These are phyloP conservation scores for Liquidambar formosana DNA, from an alignment of 164 flowering plant genomes.

Conservation along the genomic window DNA sequence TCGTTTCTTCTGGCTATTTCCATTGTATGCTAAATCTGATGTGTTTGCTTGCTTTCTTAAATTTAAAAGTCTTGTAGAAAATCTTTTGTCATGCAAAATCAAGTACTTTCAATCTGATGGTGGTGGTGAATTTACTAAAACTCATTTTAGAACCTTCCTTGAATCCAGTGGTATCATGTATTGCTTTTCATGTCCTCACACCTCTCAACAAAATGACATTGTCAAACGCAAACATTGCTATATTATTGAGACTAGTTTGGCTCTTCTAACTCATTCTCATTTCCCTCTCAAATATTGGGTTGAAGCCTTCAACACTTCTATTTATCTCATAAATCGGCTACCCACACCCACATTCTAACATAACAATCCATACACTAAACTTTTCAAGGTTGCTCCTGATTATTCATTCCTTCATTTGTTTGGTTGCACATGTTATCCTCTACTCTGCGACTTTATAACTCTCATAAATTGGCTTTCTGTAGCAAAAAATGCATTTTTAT, in stretches of 20 bases:
- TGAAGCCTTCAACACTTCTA: neutral
- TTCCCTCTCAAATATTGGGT: neutral
- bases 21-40: neutral
- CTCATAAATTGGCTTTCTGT: neutral
- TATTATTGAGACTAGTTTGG: neutral
- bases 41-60: neutral
- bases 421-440: conserved; percentile 4
- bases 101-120: neutral
- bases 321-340: neutral
- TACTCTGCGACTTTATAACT: neutral
- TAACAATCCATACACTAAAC: neutral
- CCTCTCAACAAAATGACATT: conserved; percentile 1
- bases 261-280: neutral
- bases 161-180: neutral
- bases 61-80: neutral
- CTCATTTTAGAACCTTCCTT: neutral
- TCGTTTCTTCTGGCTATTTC: neutral
- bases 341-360: neutral
- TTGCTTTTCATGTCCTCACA: neutral
- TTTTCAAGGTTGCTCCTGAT: neutral
- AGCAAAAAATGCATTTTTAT: conserved; percentile 1
- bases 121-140: neutral
- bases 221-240: neutral
- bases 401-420: neutral
- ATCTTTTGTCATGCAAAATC: neutral